Evolutionary conservation across 2,329 filamentous ascomycete species (phyloP).

Genomic region (Furcasterigmium furcatum): DNA sequence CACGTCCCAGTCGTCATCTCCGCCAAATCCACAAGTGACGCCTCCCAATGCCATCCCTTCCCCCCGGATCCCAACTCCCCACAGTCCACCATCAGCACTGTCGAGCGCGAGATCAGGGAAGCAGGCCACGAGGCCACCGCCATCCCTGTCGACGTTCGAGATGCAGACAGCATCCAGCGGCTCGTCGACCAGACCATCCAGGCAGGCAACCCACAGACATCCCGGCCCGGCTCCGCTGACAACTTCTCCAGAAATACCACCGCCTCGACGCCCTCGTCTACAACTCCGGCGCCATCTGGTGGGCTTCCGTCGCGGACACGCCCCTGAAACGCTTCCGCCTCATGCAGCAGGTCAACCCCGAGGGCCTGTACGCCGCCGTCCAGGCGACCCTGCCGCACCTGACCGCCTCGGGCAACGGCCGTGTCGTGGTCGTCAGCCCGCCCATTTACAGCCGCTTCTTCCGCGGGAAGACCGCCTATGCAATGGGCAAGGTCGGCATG

Average conservation of each 20-base stretch:
- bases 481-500: conserved; percentile 77
- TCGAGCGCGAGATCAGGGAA: conserved; percentile 68
- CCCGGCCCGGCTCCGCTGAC: neutral
- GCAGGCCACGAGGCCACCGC: conserved; percentile 62
- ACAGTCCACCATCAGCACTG: conserved; percentile 76
- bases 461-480: conserved; percentile 81
- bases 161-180: conserved; percentile 54
- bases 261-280: conserved; percentile 75
- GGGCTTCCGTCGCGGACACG: conserved; percentile 70
- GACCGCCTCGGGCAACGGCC: conserved; percentile 44
- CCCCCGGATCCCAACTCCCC: conserved; percentile 75
- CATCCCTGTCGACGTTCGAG: conserved; percentile 67
- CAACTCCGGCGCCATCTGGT: conserved; percentile 85
- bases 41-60: conserved; percentile 52
- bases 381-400: conserved; percentile 69
- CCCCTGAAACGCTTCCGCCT: conserved; percentile 69
- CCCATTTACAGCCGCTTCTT: conserved; percentile 87
- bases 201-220: conserved; percentile 17
- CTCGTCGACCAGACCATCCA: conserved; percentile 57
- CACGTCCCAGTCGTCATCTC: conserved; percentile 80
- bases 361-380: conserved; percentile 71
- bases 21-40: conserved; percentile 70
- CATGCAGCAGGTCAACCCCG: conserved; percentile 72
- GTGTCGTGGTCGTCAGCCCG: conserved; percentile 77
- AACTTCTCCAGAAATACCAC: conserved; percentile 43